Evolutionary conservation across 805 yeast genomes (phyloP).

Genomic region (Yamadazyma olivae): DNA sequence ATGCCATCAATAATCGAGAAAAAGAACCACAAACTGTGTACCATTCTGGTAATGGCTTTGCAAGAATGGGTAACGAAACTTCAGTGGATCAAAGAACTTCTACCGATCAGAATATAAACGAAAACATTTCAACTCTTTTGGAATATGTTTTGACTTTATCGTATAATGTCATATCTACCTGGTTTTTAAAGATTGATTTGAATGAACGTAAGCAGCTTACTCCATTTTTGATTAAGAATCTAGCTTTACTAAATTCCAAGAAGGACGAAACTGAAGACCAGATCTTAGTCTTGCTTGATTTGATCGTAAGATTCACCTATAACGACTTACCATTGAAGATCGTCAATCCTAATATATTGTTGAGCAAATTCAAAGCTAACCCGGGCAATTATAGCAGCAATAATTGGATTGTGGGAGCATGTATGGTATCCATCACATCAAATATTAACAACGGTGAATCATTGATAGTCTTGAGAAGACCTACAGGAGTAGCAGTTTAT

Average conservation of each 20-base stretch:
- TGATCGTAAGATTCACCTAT: constrained; percentile 64
- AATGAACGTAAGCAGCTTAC: constrained; percentile 58
- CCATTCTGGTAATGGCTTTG: neutral
- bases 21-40: constrained; percentile 3
- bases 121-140: constrained; percentile 49
- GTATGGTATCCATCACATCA: constrained; percentile 57
- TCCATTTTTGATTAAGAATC: constrained; percentile 58
- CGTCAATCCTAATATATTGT: constrained; percentile 16
- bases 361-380: constrained; percentile 7
- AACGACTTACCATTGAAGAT: constrained; percentile 58
- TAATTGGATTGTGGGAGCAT: constrained; percentile 62
- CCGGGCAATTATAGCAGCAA: constrained; percentile 16
- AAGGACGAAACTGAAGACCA: constrained; percentile 43
- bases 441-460: constrained; percentile 50
- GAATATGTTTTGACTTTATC: constrained; percentile 64
- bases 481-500: constrained; percentile 60
- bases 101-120: constrained; percentile 35
- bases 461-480: constrained; percentile 52
- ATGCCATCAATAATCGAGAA: constrained; percentile 30
- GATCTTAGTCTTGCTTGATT: constrained; percentile 62
- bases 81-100: constrained; percentile 55
- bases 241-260: constrained; percentile 21
- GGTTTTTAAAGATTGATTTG: constrained; percentile 66
- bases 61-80: constrained; percentile 31
- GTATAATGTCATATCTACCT: constrained; percentile 61